phyloP scores from a whole-genome alignment of 2,329 filamentous ascomycete genomes.

The Fusarium proliferatum region DNA sequence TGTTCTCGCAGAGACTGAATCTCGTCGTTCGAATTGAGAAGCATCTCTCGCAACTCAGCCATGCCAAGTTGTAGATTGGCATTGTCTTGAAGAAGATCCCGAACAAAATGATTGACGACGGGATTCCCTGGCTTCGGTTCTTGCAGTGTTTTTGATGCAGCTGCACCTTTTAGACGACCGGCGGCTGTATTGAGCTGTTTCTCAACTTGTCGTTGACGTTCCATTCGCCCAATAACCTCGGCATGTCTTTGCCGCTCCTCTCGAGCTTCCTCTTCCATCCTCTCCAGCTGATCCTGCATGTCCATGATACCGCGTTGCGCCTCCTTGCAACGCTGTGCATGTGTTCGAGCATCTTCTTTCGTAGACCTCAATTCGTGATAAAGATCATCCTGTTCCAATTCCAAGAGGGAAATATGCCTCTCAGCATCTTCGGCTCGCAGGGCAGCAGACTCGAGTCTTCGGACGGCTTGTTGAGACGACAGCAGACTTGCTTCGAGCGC shows the following conservation, averaged over 20 bases:
- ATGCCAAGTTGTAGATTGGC: slow-evolving; percentile 93
- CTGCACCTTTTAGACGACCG: slow-evolving; percentile 82
- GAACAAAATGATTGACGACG: slow-evolving; percentile 95
- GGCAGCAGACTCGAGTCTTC: slow-evolving; percentile 78
- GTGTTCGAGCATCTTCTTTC: slow-evolving; percentile 80
- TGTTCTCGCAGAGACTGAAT: slow-evolving; percentile 89
- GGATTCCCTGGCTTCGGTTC: slow-evolving; percentile 68
- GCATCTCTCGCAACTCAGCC: slow-evolving; percentile 88
- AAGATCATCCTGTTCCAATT: slow-evolving; percentile 81
- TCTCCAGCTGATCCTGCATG: slow-evolving; percentile 88
- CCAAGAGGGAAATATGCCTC: slow-evolving; percentile 79
- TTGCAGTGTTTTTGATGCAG: slow-evolving; percentile 74
- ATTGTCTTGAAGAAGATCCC: slow-evolving; percentile 95
- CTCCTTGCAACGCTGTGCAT: slow-evolving; percentile 84
- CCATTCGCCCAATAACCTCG: slow-evolving; percentile 84
- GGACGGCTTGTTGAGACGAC: slow-evolving; percentile 80
- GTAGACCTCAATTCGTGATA: slow-evolving; percentile 74
- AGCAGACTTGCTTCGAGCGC: slow-evolving; percentile 80
- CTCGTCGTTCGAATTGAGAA: slow-evolving; percentile 92
- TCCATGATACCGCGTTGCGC: slow-evolving; percentile 83
- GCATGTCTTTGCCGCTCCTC: slow-evolving; percentile 84
- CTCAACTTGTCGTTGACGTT: slow-evolving; percentile 84
- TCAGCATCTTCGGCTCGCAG: slow-evolving; percentile 83
- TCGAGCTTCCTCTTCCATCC: slow-evolving; percentile 84
- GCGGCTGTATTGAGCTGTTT: slow-evolving; percentile 83